A percentile compares a stretch with the other conserved stretches of the same genome.
Evolutionary conservation across 2,329 filamentous ascomycete genomes (phyloP).

Genomic region (Verticillium isaacii): DNA sequence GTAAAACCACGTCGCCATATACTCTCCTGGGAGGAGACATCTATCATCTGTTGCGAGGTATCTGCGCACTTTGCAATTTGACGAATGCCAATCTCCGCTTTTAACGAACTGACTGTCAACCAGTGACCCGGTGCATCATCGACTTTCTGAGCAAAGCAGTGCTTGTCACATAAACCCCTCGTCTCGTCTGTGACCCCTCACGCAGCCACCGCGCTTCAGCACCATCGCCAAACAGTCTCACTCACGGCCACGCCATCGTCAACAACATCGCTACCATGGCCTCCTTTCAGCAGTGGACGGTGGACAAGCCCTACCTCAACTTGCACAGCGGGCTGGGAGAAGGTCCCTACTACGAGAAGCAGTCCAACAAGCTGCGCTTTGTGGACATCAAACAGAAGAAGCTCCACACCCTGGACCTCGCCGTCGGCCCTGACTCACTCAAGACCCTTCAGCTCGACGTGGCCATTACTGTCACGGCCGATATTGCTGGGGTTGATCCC

Average conservation of each 20-base stretch:
- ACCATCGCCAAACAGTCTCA: background rate
- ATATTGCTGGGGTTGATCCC: constrained; percentile 64
- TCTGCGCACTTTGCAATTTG: no score
- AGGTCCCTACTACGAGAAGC: constrained; percentile 67
- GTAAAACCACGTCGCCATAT: background rate
- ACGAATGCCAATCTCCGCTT: background rate
- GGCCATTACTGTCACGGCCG: constrained; percentile 64
- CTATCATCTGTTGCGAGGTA: no score
- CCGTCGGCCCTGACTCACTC: constrained; percentile 56
- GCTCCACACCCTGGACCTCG: constrained; percentile 66
- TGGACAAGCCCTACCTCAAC: constrained; percentile 53
- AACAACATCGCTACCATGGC: constrained; percentile 22
- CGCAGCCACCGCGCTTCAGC: background rate
- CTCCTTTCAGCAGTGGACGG: constrained; percentile 43
- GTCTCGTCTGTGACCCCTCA: background rate
- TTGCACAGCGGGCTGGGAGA: constrained; percentile 65
- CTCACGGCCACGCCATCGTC: background rate
- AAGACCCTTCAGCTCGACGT: constrained; percentile 54
- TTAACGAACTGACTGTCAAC: background rate
- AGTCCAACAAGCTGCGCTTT: constrained; percentile 64
- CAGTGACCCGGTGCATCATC: background rate
- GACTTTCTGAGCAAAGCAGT: background rate
- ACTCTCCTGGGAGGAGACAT: no score
- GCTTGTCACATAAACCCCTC: background rate
- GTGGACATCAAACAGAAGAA: constrained; percentile 78